Evolutionary conservation across 352 stramenopile species (phyloP).

Genomic region (Aphanomyces cochlioides): DNA sequence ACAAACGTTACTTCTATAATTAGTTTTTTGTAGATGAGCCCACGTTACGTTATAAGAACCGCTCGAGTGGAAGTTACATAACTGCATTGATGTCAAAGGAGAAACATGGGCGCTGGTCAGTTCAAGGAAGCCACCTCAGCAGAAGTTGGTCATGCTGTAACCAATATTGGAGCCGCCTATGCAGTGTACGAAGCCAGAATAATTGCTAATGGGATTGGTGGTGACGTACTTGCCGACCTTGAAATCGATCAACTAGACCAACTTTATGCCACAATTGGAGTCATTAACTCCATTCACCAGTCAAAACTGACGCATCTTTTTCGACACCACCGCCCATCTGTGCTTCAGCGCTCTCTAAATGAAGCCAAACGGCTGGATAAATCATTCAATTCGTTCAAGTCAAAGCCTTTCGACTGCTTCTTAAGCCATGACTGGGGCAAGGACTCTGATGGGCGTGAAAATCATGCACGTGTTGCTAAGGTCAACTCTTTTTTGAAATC

Average conservation of each 20-base stretch:
- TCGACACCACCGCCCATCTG: not conserved
- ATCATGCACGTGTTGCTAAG: not conserved
- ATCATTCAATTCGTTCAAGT: not conserved
- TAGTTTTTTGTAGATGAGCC: too few species aligned
- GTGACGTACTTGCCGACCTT: constrained; percentile 13
- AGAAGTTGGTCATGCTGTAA: not conserved
- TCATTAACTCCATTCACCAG: constrained; percentile 26
- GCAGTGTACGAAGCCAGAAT: constrained; percentile 14
- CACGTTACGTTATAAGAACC: too few species aligned
- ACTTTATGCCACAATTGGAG: constrained; percentile 16
- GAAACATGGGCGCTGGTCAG: not conserved
- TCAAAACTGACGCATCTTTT: not conserved
- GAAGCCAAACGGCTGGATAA: not conserved
- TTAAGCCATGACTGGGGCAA: constrained; percentile 21
- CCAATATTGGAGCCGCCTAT: constrained; percentile 6
- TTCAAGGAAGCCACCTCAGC: not conserved
- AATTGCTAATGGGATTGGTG: constrained; percentile 17
- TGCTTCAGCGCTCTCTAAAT: constrained; percentile 2
- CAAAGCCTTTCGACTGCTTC: constrained; percentile 21
- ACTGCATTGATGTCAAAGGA: too few species aligned
- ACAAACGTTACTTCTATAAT: too few species aligned
- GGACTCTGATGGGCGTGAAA: constrained; percentile 4
- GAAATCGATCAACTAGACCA: constrained; percentile 8
- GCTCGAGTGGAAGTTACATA: too few species aligned
- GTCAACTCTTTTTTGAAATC: constrained; percentile 6